Conservation (phyloP, 371 early-diverging fungal species). For the Quaeritorhiza haematococci region DNA sequence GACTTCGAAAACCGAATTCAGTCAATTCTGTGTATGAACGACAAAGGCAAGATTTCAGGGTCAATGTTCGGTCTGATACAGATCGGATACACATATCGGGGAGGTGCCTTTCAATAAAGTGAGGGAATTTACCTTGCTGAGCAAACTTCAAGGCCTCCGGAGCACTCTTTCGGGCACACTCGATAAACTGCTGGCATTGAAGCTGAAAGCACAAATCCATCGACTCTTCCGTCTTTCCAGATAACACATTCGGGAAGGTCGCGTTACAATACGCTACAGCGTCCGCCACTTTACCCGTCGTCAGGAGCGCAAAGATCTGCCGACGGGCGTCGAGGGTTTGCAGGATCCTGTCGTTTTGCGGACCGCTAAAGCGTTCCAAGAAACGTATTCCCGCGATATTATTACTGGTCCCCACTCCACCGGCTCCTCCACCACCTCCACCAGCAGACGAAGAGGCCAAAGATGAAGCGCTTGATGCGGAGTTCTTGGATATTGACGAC, state of each 20-base stretch:
- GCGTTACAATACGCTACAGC: constrained; percentile 23
- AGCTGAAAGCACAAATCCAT: constrained; percentile 30
- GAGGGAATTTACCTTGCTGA: constrained; percentile 22
- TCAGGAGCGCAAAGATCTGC: constrained; percentile 14
- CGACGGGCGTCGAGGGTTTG: constrained; percentile 21
- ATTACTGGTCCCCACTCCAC: no score
- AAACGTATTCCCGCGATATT: no score
- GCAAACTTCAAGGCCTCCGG: constrained; percentile 37
- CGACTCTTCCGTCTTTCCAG: constrained; percentile 12
- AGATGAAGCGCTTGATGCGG: no score
- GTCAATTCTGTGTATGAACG: constrained; percentile 25
- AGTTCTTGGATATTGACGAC: no score
- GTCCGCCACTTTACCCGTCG: constrained; percentile 26
- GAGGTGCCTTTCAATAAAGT: not conserved
- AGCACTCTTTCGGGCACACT: constrained; percentile 25
- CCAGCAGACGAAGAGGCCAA: no score
- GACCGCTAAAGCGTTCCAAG: no score
- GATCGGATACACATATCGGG: not conserved
- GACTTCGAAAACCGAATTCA: constrained; percentile 15
- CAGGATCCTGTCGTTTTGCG: no score
- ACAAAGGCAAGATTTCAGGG: not conserved
- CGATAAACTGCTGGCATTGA: constrained; percentile 42
- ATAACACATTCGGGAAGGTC: constrained; percentile 16
- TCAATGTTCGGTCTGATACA: not conserved
- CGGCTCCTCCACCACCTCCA: no score